Base-by-base conservation (phyloP, 176 grass and related monocot genomes). In the Triticum timopheevii region DNA sequence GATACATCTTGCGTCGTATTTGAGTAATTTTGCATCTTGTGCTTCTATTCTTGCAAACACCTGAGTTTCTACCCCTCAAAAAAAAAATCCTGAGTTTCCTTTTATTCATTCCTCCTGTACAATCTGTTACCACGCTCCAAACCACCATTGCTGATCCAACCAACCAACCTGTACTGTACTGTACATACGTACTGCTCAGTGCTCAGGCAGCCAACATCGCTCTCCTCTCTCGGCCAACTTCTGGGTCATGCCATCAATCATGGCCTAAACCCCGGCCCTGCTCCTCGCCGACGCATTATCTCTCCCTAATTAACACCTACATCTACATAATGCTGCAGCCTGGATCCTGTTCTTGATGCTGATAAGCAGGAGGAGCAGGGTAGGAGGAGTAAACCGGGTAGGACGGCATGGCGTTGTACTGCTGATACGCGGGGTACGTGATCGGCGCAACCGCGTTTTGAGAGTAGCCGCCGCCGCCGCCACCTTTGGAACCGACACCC, bases 241-340 rank as follows among this genome's bases (percentile, higher is more conserved):
- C 49, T 17, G 49, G 49, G 15, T 52, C 42, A 75, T 23, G 7
- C 23, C 13, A 75, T 47, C 72, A 52, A 52, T 76, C 73, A 3
- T 77, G 47, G 73, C 47, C 47, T 56, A 4, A 56, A 49, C 45
- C 39, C 28, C 27, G 27, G 27, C 27, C 27, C 42, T 40, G 39
- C 2, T 44, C 10, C 42, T 44, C 42, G 42, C 42, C 15, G 30
- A 16, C 7, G 0, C 49, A 68, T 68, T 7, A 56, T 17, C 13
- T 19, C 4, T 62, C 16, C 30, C 38, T 66, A 22, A 61, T 7
- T 58, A 58, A 20, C 6, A 58, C 3, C 54, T 22, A 58, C 54
- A 22, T 22, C 19, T 66, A 91, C 89, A 91, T 91, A 38, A 91
- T 84, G 16, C 22, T 87, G 89, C 89, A 91, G 12, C 76, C 44